phyloP scores from a whole-genome alignment of 2,329 filamentous ascomycete species.

The Ceratocystis ficicola region DNA sequence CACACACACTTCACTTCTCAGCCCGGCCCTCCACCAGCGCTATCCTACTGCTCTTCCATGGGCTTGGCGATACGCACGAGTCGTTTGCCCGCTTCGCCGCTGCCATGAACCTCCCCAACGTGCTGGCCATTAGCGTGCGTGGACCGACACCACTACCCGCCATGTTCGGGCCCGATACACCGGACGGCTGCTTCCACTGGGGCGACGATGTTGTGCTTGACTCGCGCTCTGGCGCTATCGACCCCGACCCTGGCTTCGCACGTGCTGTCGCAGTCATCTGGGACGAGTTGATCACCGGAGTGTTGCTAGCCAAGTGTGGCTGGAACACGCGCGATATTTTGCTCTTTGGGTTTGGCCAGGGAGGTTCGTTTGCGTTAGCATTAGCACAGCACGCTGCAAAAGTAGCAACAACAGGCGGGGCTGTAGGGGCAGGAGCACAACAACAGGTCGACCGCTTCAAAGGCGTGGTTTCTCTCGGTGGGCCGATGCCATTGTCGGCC shows the following conservation, averaged over 20 bases:
- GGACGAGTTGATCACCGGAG: slow-evolving; percentile 39
- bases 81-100: slow-evolving; percentile 58
- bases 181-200: slow-evolving; percentile 45
- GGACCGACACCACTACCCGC: slow-evolving; percentile 59
- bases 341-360: slow-evolving; percentile 56
- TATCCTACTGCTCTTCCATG: slow-evolving; percentile 71
- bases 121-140: slow-evolving; percentile 60
- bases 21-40: slow-evolving; percentile 53
- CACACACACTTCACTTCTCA: slow-evolving; percentile 38
- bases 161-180: slow-evolving; percentile 40
- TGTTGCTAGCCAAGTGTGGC: slow-evolving; percentile 44
- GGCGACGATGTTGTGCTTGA: slow-evolving; percentile 52
- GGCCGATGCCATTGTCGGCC: slow-evolving; percentile 43
- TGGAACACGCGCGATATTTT: slow-evolving; percentile 49
- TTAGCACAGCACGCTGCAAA: slow-evolving; percentile 32
- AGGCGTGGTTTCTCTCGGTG: slow-evolving; percentile 53
- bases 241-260: slow-evolving; percentile 50
- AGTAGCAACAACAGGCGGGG: slow-evolving; percentile 1
- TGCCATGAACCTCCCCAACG: slow-evolving; percentile 62
- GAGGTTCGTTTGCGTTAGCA: slow-evolving; percentile 49
- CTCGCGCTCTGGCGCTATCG: slow-evolving; percentile 39
- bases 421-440: background rate
- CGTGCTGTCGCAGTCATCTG: slow-evolving; percentile 38
- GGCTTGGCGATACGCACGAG: slow-evolving; percentile 61
- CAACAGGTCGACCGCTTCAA: slow-evolving; percentile 30